These are phyloP conservation scores for Calonectria hongkongensis DNA, from an alignment of 2,329 filamentous ascomycete species.

Conservation along the genomic window DNA sequence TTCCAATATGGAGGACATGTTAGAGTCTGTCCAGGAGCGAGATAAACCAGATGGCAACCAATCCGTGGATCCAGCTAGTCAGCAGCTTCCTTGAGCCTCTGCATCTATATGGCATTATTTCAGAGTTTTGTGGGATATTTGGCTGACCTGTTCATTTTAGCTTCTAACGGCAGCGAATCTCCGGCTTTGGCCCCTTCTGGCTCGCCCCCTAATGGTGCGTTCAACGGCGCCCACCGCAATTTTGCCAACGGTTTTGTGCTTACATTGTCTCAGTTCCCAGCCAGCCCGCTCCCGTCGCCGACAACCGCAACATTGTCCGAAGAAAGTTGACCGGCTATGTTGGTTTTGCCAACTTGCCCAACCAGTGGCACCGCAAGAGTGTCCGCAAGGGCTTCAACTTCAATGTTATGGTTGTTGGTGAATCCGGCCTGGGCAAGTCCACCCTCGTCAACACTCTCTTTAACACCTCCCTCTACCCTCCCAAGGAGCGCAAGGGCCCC, in stretches of 20 bases:
- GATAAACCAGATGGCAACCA: conserved; percentile 1
- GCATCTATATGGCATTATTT: conserved; percentile 45
- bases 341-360: conserved; percentile 98
- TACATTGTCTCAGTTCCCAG: conserved; percentile 56
- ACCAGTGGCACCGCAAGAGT: conserved; percentile 99
- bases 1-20: conserved; percentile 3
- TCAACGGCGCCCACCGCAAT: conserved; percentile 31
- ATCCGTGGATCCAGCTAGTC: conserved; percentile 56
- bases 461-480: conserved; percentile 99
- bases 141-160: conserved; percentile 64
- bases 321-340: conserved; percentile 99
- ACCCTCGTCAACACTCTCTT: conserved; percentile 99
- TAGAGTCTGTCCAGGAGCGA: neutral
- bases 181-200: conserved; percentile 64
- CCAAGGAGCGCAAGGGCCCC: conserved; percentile 98
- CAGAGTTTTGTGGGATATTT: conserved; percentile 34
- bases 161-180: conserved; percentile 67
- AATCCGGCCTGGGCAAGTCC: conserved; percentile 99
- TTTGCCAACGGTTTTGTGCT: conserved; percentile 14
- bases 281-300: conserved; percentile 69
- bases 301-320: conserved; percentile 96
- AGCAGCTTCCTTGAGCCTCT: conserved; percentile 57
- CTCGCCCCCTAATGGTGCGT: conserved; percentile 64
- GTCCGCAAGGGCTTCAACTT: conserved; percentile 99
- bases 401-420: conserved; percentile 99